A percentile compares a stretch with the other conserved stretches of the same genome.
phyloP scores from a whole-genome alignment of 257 asterid species.

The Buddleja alternifolia region DNA sequence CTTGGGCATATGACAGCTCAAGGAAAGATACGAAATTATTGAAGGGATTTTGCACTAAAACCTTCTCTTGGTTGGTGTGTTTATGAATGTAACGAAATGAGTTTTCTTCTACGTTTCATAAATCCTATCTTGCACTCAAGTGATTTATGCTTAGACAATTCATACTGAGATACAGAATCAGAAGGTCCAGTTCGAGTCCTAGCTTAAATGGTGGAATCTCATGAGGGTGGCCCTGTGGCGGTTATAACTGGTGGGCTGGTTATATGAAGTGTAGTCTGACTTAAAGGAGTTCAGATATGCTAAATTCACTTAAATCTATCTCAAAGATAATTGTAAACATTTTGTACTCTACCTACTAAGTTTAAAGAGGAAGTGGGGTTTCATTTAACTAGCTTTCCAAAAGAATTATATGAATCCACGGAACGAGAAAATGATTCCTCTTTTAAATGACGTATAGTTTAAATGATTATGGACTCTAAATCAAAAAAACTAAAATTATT shows the following conservation, averaged over 20 bases:
- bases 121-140: not conserved
- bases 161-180: not conserved
- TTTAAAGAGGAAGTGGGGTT: not conserved
- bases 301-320: not conserved
- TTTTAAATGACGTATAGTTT: not conserved
- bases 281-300: not conserved
- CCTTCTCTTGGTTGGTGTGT: not conserved
- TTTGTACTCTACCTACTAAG: not conserved
- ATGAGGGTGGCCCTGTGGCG: not conserved
- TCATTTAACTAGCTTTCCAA: not conserved
- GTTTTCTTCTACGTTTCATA: not conserved
- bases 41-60: not conserved
- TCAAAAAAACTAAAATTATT: no score
- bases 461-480: no score
- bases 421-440: slow-evolving; percentile 3
- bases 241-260: no score
- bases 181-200: not conserved
- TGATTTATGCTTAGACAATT: not conserved
- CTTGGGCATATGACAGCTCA: not conserved
- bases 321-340: not conserved
- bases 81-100: not conserved
- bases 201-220: not conserved
- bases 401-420: not conserved
- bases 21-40: not conserved
- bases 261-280: no score